Conservation (phyloP, 2,329 filamentous ascomycete genomes). For the Sporothrix brunneoviolacea region DNA sequence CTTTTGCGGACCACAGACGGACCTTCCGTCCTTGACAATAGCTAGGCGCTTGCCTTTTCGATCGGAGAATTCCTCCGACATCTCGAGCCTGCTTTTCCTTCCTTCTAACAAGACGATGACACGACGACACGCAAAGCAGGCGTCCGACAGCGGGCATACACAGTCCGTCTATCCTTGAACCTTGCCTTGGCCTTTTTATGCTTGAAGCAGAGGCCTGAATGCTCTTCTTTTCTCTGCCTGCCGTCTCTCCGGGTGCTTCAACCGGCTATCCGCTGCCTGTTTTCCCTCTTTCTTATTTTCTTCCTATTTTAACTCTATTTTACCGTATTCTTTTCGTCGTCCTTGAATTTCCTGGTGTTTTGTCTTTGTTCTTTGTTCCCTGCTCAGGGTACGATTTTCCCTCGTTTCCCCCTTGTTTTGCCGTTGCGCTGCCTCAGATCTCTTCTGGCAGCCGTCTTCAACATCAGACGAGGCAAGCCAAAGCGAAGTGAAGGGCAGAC, state of each 20-base stretch:
- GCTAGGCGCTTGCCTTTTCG: neutral
- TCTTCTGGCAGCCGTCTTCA: neutral
- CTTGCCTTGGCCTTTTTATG: neutral
- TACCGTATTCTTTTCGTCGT: neutral
- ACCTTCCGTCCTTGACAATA: neutral
- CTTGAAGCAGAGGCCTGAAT: neutral
- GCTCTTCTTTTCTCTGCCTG: neutral
- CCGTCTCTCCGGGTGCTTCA: no score
- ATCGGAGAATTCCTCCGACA: conserved; percentile 21
- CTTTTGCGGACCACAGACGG: neutral
- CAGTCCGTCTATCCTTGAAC: no score
- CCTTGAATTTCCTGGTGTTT: neutral
- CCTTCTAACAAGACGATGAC: conserved; percentile 7
- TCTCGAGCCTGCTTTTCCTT: neutral
- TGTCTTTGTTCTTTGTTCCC: no score
- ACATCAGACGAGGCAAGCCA: conserved; percentile 6
- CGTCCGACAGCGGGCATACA: no score
- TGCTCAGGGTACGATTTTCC: no score
- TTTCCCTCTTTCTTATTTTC: neutral
- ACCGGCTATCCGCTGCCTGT: no score
- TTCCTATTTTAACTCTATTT: neutral
- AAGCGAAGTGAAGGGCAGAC: neutral
- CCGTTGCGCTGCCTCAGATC: neutral
- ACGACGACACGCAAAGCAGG: neutral
- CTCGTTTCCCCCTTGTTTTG: neutral